Base-by-base conservation (phyloP, 257 asterid genomes). In the Fraxinus pennsylvanica region DNA sequence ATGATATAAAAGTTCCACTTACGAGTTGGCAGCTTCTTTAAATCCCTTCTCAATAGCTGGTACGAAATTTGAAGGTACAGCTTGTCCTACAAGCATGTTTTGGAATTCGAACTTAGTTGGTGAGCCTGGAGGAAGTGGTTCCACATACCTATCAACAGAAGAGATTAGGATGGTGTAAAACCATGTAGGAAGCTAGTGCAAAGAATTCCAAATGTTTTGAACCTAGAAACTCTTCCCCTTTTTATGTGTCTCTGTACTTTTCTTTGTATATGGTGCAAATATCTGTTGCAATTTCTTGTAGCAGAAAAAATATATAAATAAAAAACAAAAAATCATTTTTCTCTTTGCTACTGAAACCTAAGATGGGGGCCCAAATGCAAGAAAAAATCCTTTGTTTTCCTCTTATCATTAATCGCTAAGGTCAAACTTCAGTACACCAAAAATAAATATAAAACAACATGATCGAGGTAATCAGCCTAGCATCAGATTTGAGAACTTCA, bases 21-120 rank as follows among this genome's bases (percentile, higher is more conserved):
- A 96, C 99, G 99, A 96, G 89, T 96, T 96, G 72, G 95, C 98
- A 78, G 99, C 99, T 88, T 96, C 99, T 85, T 83, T 92, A 81
- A 96, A 93, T 65, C 99, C 99, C 85, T 93, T 96, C 81, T 96
- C 99, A 76, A 96, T 96, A 74, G 99, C 97, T 36, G 99, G 98
- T 74, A 96, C 92, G 80, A 90, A 96, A 79, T 86, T 89, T 79
- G 98, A 90, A 30, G 99, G 98, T 83, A 96, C 81, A 76, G 93
- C 91, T 85, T 91, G 97, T 78, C 99, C 99, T 39, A 96, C 88
- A 70, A 96, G 92, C 88, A 81, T 82, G 87, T 92, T 96, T 50
- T 93, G 98, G 22, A 96, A 96, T 79, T 93, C 99, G 54, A 93
- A 89, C 87, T 96, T 96, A 32, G 90, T 80, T 72, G 92, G 83